Conservation (phyloP, 805 yeast genomes). For the Candida pseudofarinosa region DNA sequence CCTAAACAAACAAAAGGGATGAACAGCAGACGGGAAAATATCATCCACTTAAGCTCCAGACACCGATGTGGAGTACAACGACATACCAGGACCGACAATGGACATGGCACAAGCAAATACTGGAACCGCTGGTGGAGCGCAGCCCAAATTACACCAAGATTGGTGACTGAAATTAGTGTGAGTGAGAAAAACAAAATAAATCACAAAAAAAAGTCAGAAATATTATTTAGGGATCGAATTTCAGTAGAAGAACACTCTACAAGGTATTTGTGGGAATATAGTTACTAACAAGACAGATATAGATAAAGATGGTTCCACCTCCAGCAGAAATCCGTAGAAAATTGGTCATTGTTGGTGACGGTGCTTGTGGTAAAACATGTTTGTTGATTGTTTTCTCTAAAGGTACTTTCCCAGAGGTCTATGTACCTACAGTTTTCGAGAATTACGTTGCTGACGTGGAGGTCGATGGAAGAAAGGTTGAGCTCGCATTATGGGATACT, state of each 20-base stretch:
- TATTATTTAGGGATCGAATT: not conserved
- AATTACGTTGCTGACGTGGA: constrained; percentile 94
- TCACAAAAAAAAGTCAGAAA: not conserved
- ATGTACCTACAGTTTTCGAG: constrained; percentile 95
- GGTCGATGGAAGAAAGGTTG: constrained; percentile 63
- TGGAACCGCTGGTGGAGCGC: too few relatives aligned
- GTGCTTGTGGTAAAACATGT: constrained; percentile 97
- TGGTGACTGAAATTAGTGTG: too few relatives aligned
- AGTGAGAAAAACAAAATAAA: not conserved
- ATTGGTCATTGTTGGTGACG: constrained; percentile 93
- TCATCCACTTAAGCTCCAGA: too few relatives aligned
- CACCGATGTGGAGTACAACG: too few relatives aligned
- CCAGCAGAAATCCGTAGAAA: constrained; percentile 65
- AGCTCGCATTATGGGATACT: constrained; percentile 95
- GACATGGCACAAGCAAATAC: too few relatives aligned
- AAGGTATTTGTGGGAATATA: too few relatives aligned
- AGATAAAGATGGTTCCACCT: constrained; percentile 36
- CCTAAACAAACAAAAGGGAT: too few relatives aligned
- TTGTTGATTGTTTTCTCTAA: constrained; percentile 75
- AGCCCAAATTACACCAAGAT: too few relatives aligned
- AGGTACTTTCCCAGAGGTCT: constrained; percentile 91
- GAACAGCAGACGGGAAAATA: too few relatives aligned
- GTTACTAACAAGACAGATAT: constrained; percentile 4
- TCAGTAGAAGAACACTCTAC: too few relatives aligned
- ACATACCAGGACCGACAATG: too few relatives aligned